phyloP scores from a whole-genome alignment of 73 alveolate genomes.

The Durusdinium trenchii region DNA sequence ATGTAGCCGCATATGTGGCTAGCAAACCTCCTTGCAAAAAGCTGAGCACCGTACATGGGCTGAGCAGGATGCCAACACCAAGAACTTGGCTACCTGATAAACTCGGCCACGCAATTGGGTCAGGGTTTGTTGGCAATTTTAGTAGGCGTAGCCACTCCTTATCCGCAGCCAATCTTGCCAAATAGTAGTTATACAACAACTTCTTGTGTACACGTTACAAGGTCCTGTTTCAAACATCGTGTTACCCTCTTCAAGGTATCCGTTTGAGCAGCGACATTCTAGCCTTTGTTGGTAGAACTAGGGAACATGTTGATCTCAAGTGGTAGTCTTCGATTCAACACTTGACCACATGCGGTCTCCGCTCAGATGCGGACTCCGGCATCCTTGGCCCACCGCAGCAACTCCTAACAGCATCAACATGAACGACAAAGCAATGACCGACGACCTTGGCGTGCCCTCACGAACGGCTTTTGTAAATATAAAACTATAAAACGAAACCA shows the following conservation, averaged over 20 bases:
- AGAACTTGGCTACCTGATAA: constrained; percentile 9
- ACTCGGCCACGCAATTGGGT: neutral
- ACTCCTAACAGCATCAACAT: neutral
- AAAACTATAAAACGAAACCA: neutral
- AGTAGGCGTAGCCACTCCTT: neutral
- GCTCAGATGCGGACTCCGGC: constrained; percentile 12
- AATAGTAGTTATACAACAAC: too few species aligned
- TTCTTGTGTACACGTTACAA: too few species aligned
- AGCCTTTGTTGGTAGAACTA: too few species aligned
- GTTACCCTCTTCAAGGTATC: too few species aligned
- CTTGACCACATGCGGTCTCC: too few species aligned
- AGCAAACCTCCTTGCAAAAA: too few species aligned
- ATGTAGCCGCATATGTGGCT: too few species aligned
- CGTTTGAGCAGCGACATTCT: too few species aligned
- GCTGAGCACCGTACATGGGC: constrained; percentile 63
- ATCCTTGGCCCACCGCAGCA: constrained; percentile 73
- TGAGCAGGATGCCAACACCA: constrained; percentile 69
- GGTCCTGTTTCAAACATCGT: too few species aligned
- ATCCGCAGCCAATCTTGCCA: too few species aligned
- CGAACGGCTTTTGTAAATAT: neutral
- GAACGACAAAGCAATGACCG: neutral
- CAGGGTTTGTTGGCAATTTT: neutral
- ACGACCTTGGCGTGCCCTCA: neutral
- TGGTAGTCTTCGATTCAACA: too few species aligned
- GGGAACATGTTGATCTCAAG: too few species aligned